Evolutionary conservation across 2,329 filamentous ascomycete species (phyloP).

Genomic region (Paecilomyces sp.): DNA sequence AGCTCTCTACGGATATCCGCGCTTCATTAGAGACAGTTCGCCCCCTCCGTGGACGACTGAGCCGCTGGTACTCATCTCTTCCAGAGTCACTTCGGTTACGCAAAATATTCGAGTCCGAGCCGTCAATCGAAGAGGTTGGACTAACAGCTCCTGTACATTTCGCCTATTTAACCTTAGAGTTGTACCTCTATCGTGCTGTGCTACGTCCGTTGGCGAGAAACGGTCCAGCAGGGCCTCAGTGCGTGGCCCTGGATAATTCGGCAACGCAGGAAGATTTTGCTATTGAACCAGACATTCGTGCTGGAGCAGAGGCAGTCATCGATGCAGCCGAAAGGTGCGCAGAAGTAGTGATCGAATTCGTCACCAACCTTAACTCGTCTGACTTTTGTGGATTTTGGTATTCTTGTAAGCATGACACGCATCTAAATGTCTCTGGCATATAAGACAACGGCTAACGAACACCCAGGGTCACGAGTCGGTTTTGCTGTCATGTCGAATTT

Average conservation of each 20-base stretch:
- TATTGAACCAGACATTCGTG: background rate
- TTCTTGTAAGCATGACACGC: conserved; percentile 19
- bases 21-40: conserved; percentile 21
- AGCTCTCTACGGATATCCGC: conserved; percentile 21
- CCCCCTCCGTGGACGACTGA: conserved; percentile 19
- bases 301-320: conserved; percentile 14
- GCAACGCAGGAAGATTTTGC: conserved; percentile 1
- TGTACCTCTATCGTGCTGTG: conserved; percentile 28
- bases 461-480: conserved; percentile 23
- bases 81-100: conserved; percentile 20
- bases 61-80: conserved; percentile 22
- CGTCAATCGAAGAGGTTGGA: conserved; percentile 6
- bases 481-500: conserved; percentile 30
- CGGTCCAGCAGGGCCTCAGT: conserved; percentile 17
- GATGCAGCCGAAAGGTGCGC: conserved; percentile 25
- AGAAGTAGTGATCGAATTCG: conserved; percentile 21
- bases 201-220: conserved; percentile 15
- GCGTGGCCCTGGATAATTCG: conserved; percentile 14
- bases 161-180: conserved; percentile 27
- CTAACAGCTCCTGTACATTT: conserved; percentile 22
- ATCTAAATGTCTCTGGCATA: background rate
- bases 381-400: conserved; percentile 26
- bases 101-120: conserved; percentile 16
- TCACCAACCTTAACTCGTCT: conserved; percentile 16
- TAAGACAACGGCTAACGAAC: background rate